phyloP scores from a whole-genome alignment of 768 basidiomycete species.

The Russula foetens region DNA sequence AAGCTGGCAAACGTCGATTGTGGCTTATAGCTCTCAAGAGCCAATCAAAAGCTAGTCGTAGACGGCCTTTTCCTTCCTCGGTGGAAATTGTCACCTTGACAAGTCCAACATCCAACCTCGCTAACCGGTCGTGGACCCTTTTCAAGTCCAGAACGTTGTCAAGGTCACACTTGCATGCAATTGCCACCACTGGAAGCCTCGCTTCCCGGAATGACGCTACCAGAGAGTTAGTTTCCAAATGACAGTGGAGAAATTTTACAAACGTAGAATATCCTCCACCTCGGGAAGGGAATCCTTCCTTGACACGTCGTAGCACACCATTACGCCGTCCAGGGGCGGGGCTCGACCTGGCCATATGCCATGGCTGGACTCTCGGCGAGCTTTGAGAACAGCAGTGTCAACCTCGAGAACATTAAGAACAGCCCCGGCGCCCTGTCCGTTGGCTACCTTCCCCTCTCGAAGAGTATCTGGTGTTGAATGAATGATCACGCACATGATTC shows the following conservation, averaged over 20 bases:
- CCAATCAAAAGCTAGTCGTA: conserved; percentile 67
- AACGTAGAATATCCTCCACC: conserved; percentile 64
- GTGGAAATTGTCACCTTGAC: conserved; percentile 58
- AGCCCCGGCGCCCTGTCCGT: conserved; percentile 14
- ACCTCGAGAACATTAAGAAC: conserved; percentile 28
- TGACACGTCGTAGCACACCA: conserved; percentile 81
- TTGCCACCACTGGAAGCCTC: conserved; percentile 58
- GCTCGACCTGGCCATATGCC: conserved; percentile 44
- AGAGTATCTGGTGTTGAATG: conserved; percentile 29
- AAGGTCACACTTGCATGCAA: conserved; percentile 85
- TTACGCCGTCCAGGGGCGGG: conserved; percentile 63
- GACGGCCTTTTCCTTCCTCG: conserved; percentile 58
- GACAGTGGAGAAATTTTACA: conserved; percentile 26
- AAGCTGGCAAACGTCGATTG: conserved; percentile 11
- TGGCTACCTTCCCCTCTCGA: conserved; percentile 31
- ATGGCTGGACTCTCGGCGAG: conserved; percentile 23
- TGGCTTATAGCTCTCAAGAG: conserved; percentile 54
- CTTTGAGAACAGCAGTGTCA: conserved; percentile 28
- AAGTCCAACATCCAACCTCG: conserved; percentile 64
- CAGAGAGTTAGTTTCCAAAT: conserved; percentile 10
- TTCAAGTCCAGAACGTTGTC: conserved; percentile 49
- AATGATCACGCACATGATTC: conserved; percentile 25
- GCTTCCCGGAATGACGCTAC: conserved; percentile 51
- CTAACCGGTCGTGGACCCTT: conserved; percentile 41
- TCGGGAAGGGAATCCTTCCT: conserved; percentile 53